Evolutionary conservation across 257 asterid genomes (phyloP).

Genomic region (Phtheirospermum japonicum): DNA sequence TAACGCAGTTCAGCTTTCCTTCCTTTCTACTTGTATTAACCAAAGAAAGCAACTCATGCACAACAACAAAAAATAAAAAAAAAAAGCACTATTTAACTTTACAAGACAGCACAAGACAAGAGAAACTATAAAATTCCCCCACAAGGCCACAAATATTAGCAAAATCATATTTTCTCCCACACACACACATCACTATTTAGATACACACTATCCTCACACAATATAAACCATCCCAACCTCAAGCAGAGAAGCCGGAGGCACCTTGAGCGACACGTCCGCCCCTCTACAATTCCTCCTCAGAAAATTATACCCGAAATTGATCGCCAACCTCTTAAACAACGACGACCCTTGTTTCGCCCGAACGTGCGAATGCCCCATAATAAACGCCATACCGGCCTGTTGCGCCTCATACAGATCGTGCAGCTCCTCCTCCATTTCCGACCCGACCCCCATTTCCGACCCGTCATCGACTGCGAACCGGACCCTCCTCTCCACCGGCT

Average conservation of each 20-base stretch:
- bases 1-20: no score
- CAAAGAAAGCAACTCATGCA: no score
- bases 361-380: constrained; percentile 87
- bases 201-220: constrained; percentile 35
- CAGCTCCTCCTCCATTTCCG: constrained; percentile 64
- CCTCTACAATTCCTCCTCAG: constrained; percentile 83
- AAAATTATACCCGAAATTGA: constrained; percentile 77
- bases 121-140: background rate
- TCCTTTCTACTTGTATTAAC: no score
- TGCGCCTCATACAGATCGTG: constrained; percentile 73
- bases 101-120: background rate
- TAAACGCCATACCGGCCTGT: constrained; percentile 79
- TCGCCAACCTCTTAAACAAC: constrained; percentile 63
- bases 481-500: constrained; percentile 47
- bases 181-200: no score
- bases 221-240: constrained; percentile 96
- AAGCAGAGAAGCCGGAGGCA: constrained; percentile 93
- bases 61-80: no score
- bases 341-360: constrained; percentile 88
- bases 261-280: constrained; percentile 83
- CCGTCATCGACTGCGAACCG: constrained; percentile 51
- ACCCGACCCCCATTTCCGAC: constrained; percentile 29
- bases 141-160: constrained; percentile 25
- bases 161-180: constrained; percentile 18
- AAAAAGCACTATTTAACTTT: no score